These are phyloP conservation scores for Mycena kentingensis DNA, from an alignment of 768 basidiomycete species.

Conservation along the genomic window DNA sequence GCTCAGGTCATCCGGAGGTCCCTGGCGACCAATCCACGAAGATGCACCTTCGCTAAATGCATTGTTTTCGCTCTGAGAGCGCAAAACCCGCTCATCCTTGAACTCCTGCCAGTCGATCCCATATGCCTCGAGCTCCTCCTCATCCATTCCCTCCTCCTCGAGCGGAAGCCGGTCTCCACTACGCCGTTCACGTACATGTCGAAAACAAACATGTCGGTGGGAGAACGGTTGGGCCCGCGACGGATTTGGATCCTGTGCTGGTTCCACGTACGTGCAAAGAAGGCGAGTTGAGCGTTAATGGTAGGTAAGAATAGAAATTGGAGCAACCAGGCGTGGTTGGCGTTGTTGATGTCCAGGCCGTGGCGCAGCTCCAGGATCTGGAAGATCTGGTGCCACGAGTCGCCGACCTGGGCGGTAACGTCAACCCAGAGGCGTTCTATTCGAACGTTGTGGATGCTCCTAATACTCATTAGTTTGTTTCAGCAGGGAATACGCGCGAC, in stretches of 20 bases:
- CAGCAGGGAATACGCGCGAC: not conserved
- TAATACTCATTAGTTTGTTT: conserved; percentile 3
- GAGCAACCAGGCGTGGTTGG: conserved; percentile 42
- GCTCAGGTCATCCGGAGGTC: conserved; percentile 11
- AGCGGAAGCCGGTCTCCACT: conserved; percentile 20
- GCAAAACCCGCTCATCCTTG: conserved; percentile 5
- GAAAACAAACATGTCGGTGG: conserved; percentile 33
- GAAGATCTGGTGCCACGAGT: conserved; percentile 42
- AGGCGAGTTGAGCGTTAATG: conserved; percentile 32
- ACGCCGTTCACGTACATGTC: conserved; percentile 34
- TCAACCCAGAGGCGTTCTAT: conserved; percentile 43
- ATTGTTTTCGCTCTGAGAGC: conserved; percentile 5
- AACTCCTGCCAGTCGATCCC: conserved; percentile 18
- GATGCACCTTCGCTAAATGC: not conserved
- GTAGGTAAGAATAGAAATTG: conserved; percentile 37
- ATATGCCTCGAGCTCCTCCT: conserved; percentile 15
- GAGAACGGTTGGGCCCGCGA: conserved; percentile 21
- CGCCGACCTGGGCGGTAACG: conserved; percentile 33
- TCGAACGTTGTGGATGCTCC: conserved; percentile 42
- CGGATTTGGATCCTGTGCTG: conserved; percentile 28
- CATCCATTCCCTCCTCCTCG: not conserved
- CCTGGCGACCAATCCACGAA: conserved; percentile 9
- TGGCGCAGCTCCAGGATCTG: conserved; percentile 31
- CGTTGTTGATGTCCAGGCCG: conserved; percentile 28
- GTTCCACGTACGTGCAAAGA: conserved; percentile 39